Base-by-base conservation (phyloP, 2,329 filamentous ascomycete species). In the Cladophialophora chaetospira region DNA sequence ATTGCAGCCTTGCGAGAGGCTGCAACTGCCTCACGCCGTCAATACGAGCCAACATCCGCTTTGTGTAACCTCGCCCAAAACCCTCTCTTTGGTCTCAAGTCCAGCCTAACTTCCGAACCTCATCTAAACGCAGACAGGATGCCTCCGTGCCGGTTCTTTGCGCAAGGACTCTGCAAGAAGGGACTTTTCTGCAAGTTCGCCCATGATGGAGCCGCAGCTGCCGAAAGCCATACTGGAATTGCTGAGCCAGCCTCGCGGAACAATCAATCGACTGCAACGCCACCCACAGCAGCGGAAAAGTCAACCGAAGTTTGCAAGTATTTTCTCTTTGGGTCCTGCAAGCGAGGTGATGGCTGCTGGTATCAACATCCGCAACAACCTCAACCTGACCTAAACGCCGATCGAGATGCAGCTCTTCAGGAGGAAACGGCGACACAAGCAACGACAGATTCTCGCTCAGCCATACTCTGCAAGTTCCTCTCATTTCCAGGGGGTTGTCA, bases 301-400 rank as follows among this genome's bases (percentile, higher is more conserved):
- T 44, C 23, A 15, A 6, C 35, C 38, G 48, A 52, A 33, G 35
- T 57, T 31, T 64, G 61, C 57, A 60, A 31, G 10, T 63, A 57
- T 46, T 59, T 60, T 56, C 35, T 53, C 33, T 52, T 43, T 42
- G 65, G 65, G 13, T 40, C 40, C 19, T 65, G 64, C 50, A 47
- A 53, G 19, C 62, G 60, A 26, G 64, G 56, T 19, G 45, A 44
- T 43, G 33, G 31, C 17, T 66, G 64, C 45, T 40, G 29, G 19
- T 64, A 60, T 46, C 35, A 26, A 49, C 63, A 65, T 57, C 13
- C 35, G 19, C 35, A 19, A 9, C 35, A n/a, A n/a, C 5, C 35
- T n/a, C 35, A 13, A 3, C 35, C 4, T 19, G n/a, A 5, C 19
- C 35, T n/a, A 9, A 19, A 15, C 15, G 8, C 35, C 15, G 35